Conservation (phyloP, 495 filamentous ascomycete species). For the Parathielavia appendiculata region DNA sequence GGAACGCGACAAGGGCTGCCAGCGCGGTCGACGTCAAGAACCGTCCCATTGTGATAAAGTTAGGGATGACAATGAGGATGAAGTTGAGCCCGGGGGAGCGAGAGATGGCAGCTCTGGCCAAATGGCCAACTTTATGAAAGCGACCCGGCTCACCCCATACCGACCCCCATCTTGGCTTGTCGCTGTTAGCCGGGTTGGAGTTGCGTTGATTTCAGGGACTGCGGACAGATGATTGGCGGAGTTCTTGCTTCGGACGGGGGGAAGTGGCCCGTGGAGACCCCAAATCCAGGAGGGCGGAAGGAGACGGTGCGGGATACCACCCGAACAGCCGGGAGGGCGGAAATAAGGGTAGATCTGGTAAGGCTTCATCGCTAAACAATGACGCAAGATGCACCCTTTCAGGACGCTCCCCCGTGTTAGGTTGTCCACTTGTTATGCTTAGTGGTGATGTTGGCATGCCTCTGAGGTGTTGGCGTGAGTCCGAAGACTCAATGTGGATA, state of each 20-base stretch:
- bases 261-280: constrained; percentile 12
- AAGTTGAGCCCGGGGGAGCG: neutral
- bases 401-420: neutral
- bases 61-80: neutral
- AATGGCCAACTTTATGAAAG: neutral
- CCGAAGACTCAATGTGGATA: neutral
- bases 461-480: neutral
- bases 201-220: neutral
- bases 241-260: neutral
- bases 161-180: neutral
- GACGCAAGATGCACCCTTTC: neutral
- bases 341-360: neutral
- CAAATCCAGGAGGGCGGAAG: constrained; percentile 35
- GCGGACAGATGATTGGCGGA: constrained; percentile 32
- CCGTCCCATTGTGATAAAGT: constrained; percentile 8
- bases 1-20: constrained; percentile 16
- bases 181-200: constrained; percentile 11
- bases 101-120: neutral
- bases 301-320: constrained; percentile 26
- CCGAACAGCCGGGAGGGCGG: constrained; percentile 27
- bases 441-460: neutral
- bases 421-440: too few species aligned
- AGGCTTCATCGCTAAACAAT: neutral
- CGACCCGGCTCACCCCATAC: neutral
- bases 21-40: constrained; percentile 5